Base-by-base conservation (phyloP, 352 stramenopile species). In the Globisporangium heterothallicum region DNA sequence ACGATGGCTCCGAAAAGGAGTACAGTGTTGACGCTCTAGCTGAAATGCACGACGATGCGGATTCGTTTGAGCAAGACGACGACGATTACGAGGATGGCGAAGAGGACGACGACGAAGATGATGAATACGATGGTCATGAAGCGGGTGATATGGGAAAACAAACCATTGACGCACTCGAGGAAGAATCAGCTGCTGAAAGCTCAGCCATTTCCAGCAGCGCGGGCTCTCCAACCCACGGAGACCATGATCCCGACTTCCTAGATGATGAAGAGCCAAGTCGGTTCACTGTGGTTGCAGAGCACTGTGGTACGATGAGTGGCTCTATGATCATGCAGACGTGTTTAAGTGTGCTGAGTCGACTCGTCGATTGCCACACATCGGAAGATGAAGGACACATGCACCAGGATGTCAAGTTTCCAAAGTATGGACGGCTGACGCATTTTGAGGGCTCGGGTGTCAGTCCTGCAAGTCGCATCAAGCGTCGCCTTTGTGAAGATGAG, bases 271-370 rank as follows among this genome's bases (percentile, higher is more conserved):
- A 83, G 52, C 50, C 61, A 6, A 75, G 58, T 42, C 77, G 74
- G 18, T 84, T 86, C 49, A 89, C 77, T 9, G 79, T 90, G 14
- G 78, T 89, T 30, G 74, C 77, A 12, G 82, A 92, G 48, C 78
- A 90, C 58, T 87, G 68, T 25, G 82, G 82, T 18, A 66, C 74
- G 0, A 92, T 92, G 78, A 90, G 82, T 53, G 67, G 74, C 9
- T 88, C 78, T 6, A 92, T 92, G 81, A 94, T 94, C 58, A 81
- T 92, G 70, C 84, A 94, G 50, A 92, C 84, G 6, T 94, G 84
- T 38, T 66, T 94, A 49, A 88, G 82, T 51, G 78, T 94, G 5
- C 61, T 94, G 18, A 90, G 78, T 53, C 73, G 82, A 19, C 68
- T 94, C 9, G 82, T 94, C 27, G 81, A 94, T 59, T 92, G 81